Evolutionary conservation across 2,329 filamentous ascomycete genomes (phyloP), one percentile per base, ranked within the genome.

Genomic region (Diaporthe australafricana): DNA sequence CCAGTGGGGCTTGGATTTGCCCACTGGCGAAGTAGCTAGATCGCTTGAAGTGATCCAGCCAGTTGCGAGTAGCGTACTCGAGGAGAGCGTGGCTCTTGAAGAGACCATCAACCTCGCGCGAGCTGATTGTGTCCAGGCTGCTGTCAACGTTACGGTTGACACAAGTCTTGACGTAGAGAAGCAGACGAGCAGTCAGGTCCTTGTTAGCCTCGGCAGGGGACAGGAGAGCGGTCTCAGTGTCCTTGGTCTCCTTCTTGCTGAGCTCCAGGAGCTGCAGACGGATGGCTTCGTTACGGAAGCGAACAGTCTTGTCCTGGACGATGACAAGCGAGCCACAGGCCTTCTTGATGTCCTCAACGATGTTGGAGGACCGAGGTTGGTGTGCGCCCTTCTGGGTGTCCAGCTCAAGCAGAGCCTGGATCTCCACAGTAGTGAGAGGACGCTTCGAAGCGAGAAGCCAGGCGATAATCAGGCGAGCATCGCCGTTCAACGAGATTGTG

Each of bases 371-470:
- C n/a, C 72, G 73, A 73, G 73, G 70, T 53, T 72, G 67, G 67
- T 73, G 73, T 14, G 38, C 30, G 12, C 48, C 70, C 56, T 74
- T 72, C 38, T 70, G 45, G 25, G 53, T 53, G 45, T 75, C 68
- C 35, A 75, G 72, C 70, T 74, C 73, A n/a, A 75, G 73, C n/a
- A 73, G 66, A 17, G 73, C 70, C 70, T 75, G 72, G 22, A 75
- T 72, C 70, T 75, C 72, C 11, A 71, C 62, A 6, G 72, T 72
- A 30, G 73, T 70, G 17, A 75, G 70, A 20, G 73, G 73, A 32
- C 73, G 73, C 70, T 75, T 70, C 27, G 72, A 66, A 52, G 48
- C 62, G 7, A 75, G 67, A 50, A 75, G 67, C 73, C 73, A 75
- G 72, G 69, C 72, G 62, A 75, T 71, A 17, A 75, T 73, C 53